phyloP scores from a whole-genome alignment of 768 basidiomycete species.

The Termitomyces sp. region DNA sequence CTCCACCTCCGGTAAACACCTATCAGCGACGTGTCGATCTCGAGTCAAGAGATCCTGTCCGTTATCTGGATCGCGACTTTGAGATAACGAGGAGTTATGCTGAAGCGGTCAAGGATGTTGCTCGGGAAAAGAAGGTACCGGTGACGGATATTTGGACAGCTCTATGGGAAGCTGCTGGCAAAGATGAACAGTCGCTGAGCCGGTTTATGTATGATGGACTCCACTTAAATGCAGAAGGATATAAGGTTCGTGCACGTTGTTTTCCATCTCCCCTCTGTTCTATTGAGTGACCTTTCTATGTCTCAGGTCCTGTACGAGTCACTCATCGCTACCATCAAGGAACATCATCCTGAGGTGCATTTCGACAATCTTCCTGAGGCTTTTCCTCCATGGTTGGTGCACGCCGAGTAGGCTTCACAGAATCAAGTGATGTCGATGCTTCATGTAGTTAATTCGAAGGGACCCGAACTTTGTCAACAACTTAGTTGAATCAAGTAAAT shows the following conservation, averaged over 20 bases:
- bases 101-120: constrained; percentile 61
- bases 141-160: constrained; percentile 72
- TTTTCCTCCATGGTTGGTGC: constrained; percentile 47
- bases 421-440: background rate
- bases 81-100: constrained; percentile 65
- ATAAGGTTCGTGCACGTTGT: constrained; percentile 45
- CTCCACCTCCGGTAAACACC: constrained; percentile 80
- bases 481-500: background rate
- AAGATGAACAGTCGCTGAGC: constrained; percentile 46
- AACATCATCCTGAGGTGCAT: constrained; percentile 64
- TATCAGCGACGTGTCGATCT: constrained; percentile 49
- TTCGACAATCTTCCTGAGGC: constrained; percentile 53
- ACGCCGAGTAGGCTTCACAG: background rate
- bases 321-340: constrained; percentile 51
- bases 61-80: constrained; percentile 54
- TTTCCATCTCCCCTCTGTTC: background rate
- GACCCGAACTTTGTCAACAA: background rate
- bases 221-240: constrained; percentile 74
- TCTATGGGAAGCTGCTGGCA: constrained; percentile 71
- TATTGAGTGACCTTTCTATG: constrained; percentile 1
- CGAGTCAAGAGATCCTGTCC: constrained; percentile 42
- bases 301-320: constrained; percentile 61
- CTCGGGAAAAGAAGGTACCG: constrained; percentile 45
- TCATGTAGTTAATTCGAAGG: background rate
- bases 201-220: constrained; percentile 69